Evolutionary conservation across 805 yeast species (phyloP).

Genomic region (Yamadazyma scolyti): DNA sequence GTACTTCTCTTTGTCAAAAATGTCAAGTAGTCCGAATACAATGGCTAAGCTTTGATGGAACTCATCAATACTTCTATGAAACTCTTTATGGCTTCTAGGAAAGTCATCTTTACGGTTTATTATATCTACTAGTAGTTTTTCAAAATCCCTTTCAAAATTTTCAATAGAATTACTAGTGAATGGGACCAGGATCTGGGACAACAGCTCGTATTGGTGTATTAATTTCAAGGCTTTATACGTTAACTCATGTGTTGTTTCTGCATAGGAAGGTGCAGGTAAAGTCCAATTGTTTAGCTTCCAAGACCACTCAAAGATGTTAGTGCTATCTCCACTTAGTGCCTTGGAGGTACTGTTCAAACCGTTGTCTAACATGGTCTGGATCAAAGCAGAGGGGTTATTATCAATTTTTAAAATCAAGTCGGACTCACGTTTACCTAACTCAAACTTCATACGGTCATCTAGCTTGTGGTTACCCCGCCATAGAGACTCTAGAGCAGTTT

Average conservation of each 20-base stretch:
- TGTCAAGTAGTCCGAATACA: no score
- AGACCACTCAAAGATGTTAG: conserved; percentile 51
- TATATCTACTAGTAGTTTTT: conserved; percentile 16
- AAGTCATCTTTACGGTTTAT: conserved; percentile 10
- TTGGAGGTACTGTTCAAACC: conserved; percentile 61
- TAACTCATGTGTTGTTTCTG: conserved; percentile 38
- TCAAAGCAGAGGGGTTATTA: conserved; percentile 9
- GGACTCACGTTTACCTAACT: conserved; percentile 56
- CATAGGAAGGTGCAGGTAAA: conserved; percentile 44
- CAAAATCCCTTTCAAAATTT: no score
- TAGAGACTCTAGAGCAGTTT: conserved; percentile 45
- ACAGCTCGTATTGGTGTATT: no score
- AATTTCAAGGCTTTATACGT: conserved; percentile 52
- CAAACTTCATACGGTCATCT: conserved; percentile 45
- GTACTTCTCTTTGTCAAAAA: no score
- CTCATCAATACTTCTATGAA: conserved; percentile 7
- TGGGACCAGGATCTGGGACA: no score
- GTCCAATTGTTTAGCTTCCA: conserved; percentile 84
- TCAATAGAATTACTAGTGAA: no score
- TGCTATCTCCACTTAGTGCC: conserved; percentile 31
- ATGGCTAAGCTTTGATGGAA: conserved; percentile 2
- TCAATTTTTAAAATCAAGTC: conserved; percentile 14
- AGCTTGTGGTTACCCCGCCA: conserved; percentile 21
- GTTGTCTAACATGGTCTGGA: conserved; percentile 39
- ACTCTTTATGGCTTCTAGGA: conserved; percentile 12